Conservation (phyloP, 2,329 filamentous ascomycete species). For the Stemphylium lycopersici region DNA sequence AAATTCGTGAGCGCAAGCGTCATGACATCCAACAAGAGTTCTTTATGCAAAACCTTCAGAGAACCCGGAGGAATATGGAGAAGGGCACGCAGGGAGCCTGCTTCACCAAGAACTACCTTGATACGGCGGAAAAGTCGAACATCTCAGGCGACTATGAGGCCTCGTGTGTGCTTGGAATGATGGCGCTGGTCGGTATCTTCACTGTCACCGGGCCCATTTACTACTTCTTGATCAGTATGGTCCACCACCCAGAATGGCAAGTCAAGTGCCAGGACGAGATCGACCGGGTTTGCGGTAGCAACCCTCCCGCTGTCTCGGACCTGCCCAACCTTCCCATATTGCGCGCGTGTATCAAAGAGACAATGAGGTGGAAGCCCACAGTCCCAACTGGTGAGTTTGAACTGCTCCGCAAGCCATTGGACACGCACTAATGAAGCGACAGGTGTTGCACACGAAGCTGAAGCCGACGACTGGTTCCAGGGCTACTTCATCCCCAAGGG, state of each 20-base stretch:
- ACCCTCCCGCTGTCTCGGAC: slow-evolving; percentile 44
- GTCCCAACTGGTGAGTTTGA: slow-evolving; percentile 48
- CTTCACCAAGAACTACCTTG: slow-evolving; percentile 43
- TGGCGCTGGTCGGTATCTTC: slow-evolving; percentile 49
- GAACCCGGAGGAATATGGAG: slow-evolving; percentile 43
- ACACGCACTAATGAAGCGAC: slow-evolving; percentile 11
- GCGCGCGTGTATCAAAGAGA: slow-evolving; percentile 56
- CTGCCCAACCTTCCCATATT: slow-evolving; percentile 52
- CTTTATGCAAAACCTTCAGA: slow-evolving; percentile 58
- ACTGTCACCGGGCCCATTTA: slow-evolving; percentile 48
- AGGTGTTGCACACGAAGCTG: slow-evolving; percentile 60
- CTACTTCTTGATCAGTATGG: slow-evolving; percentile 47
- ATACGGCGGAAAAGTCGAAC: slow-evolving; percentile 49
- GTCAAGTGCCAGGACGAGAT: slow-evolving; percentile 44
- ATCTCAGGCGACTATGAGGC: slow-evolving; percentile 48
- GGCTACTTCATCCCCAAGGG: slow-evolving; percentile 59
- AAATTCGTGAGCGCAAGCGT: slow-evolving; percentile 58
- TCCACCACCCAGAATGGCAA: slow-evolving; percentile 47
- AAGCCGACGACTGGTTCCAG: slow-evolving; percentile 58
- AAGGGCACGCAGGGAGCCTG: slow-evolving; percentile 42
- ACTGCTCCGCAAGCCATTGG: too few species aligned
- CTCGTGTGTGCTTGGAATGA: slow-evolving; percentile 49
- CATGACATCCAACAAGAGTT: slow-evolving; percentile 61
- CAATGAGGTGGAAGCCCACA: slow-evolving; percentile 55
- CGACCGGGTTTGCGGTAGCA: slow-evolving; percentile 35